Base-by-base conservation (phyloP, 257 asterid genomes). In the Knoxia roxburghii region DNA sequence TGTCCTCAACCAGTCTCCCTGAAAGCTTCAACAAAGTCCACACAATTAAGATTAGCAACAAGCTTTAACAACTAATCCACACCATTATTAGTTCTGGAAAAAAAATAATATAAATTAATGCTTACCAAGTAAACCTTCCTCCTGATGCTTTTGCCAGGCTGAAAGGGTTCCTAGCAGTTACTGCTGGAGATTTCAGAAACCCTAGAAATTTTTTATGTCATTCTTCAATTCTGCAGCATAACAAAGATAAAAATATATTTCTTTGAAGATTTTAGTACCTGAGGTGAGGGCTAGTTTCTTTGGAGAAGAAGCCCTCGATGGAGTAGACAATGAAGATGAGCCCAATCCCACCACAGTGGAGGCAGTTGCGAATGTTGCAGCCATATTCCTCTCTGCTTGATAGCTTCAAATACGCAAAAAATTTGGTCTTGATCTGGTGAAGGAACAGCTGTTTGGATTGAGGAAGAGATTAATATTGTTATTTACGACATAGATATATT, bases 1-100 rank as follows among this genome's bases (percentile, higher is more conserved):
- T 45, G 46, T 93, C 46, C 99, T 73, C 58, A 93, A 79, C 97
- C 99, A 89, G 48, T 92, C 83, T 72, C 95, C 84, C 72, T 86
- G 54, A 70, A 92, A 92, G 83, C 97, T 89, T 68, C 82, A 69
- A 11, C 54, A 13, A 39, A 67, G 46, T 37, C 48, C 30, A 56
- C 27, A 35, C 58, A 39, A 53, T 10, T 0, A 26, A 51, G 39
- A 35, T 20, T n/a, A n/a, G n/a, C n/a, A n/a, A n/a, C n/a, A n/a
- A n/a, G n/a, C n/a, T n/a, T n/a, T n/a, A n/a, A n/a, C n/a, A n/a
- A n/a, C n/a, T n/a, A n/a, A n/a, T n/a, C n/a, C n/a, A n/a, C n/a
- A n/a, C n/a, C n/a, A n/a, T n/a, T n/a, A n/a, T n/a, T n/a, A n/a
- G n/a, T n/a, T n/a, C n/a, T n/a, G n/a, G n/a, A n/a, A n/a, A n/a